phyloP scores from a whole-genome alignment of 176 grass and related monocot species.

The Thinopyrum elongatum region DNA sequence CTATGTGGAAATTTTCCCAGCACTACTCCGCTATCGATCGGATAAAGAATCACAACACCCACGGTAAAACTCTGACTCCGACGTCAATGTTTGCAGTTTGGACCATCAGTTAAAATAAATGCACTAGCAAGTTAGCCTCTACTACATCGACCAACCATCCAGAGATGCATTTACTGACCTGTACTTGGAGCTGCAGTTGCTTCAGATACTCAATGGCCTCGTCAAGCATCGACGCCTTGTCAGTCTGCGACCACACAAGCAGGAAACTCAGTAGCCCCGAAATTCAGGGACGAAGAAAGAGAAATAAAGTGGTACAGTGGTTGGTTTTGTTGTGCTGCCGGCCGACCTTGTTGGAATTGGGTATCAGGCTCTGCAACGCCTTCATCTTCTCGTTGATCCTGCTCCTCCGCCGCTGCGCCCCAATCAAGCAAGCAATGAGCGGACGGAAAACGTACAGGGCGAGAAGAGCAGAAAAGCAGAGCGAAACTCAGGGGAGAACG shows the following conservation, averaged over 20 bases:
- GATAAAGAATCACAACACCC: background rate
- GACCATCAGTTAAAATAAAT: background rate
- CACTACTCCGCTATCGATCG: background rate
- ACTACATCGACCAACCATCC: background rate
- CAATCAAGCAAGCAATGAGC: background rate
- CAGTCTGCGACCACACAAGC: conserved; percentile 45
- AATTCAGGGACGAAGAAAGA: background rate
- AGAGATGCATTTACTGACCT: conserved; percentile 44
- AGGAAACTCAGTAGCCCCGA: too few relatives aligned
- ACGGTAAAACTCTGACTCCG: background rate
- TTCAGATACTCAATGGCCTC: conserved; percentile 98
- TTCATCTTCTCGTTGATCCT: conserved; percentile 99
- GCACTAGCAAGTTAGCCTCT: background rate
- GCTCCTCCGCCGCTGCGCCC: conserved; percentile 78
- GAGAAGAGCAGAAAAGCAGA: background rate
- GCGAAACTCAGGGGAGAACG: background rate
- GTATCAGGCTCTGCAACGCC: conserved; percentile 90
- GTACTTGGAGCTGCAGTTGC: conserved; percentile 95
- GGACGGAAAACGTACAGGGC: background rate
- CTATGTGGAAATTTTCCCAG: background rate
- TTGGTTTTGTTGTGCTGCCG: background rate
- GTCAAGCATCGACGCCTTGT: conserved; percentile 98
- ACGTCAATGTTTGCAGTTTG: background rate
- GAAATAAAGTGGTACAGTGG: background rate
- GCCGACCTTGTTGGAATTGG: conserved; percentile 87